Evolutionary conservation across 2,329 filamentous ascomycete genomes (phyloP), one percentile per base, ranked within the genome.

Genomic region (Fusarium poae): DNA sequence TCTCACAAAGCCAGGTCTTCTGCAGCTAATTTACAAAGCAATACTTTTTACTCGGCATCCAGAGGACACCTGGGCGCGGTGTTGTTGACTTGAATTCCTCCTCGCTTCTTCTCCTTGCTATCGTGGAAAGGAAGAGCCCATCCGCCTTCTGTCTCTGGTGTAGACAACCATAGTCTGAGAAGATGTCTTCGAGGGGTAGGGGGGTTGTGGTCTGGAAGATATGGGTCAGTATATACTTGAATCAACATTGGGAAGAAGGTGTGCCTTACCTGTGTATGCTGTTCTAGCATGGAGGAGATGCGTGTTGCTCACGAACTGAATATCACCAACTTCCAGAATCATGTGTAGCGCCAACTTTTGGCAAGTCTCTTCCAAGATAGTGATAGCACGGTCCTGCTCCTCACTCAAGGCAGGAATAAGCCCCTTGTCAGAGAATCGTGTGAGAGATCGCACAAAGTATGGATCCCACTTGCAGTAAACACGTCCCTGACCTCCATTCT

Each of bases 111-210:
- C 84, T 96, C 91, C 57, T 87, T 82, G 57, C 87, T 91, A 79
- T 97, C 94, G 72, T 88, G 89, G 81, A 94, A 95, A 1, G 93
- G 93, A 78, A 97, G 79, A 52, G 86, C 89, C 93, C 93, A 97
- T 0, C 94, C 94, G 4, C 93, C 94, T 79, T 97, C 93, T 23
- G 80, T 84, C 80, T 95, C 91, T 0, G 93, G 93, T 4, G 92
- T 93, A 13, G 92, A 89, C 57, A 97, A 81, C 94, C 94, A 97
- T 70, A 97, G 81, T 45, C 94, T 85, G 84, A 97, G 91, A 27
- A 97, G 81, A 76, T 97, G 93, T 45, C 94, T 85, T 35, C 92
- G 82, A 1, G 92, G 92, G 23, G 84, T 84, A 42, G 91, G 90
- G 30, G 91, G 88, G 18, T 86, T 86, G 78, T 87, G 80, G 67